phyloP scores from a whole-genome alignment of 140 eudicot species.

The Flaveria floridana region DNA sequence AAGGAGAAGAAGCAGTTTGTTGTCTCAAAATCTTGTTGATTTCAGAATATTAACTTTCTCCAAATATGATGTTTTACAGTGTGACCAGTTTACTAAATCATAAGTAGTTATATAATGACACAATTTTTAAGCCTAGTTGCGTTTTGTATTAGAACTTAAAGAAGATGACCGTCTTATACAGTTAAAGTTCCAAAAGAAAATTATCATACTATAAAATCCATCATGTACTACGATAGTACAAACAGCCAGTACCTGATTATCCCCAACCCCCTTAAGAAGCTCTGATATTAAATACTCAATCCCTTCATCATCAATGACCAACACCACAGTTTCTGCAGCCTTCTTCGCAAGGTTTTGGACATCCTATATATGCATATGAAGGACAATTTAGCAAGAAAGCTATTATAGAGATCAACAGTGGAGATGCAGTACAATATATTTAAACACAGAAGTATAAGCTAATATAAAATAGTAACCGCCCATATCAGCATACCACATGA shows the following conservation, averaged over 20 bases:
- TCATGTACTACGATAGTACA: neutral
- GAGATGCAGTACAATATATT: neutral
- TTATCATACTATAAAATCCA: neutral
- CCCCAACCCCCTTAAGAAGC: constrained; percentile 83
- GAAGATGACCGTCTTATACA: neutral
- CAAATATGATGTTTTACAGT: neutral
- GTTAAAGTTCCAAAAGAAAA: neutral
- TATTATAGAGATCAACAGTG: constrained; percentile 6
- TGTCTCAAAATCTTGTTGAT: neutral
- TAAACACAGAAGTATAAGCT: neutral
- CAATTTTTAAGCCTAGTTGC: neutral
- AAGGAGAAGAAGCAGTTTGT: neutral
- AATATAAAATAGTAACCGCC: neutral
- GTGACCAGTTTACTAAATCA: neutral
- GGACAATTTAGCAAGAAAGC: constrained; percentile 12
- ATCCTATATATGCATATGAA: constrained; percentile 45
- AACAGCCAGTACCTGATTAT: constrained; percentile 54
- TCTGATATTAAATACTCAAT: constrained; percentile 71
- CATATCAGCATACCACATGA: constrained; percentile 47
- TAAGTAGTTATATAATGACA: constrained; percentile 10
- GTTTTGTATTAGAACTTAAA: neutral
- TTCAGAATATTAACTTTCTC: neutral
- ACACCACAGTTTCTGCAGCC: constrained; percentile 95
- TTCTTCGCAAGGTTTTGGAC: constrained; percentile 75
- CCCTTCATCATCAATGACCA: constrained; percentile 98